phyloP scores from a whole-genome alignment of 257 asterid genomes.

The Henckelia pumila region DNA sequence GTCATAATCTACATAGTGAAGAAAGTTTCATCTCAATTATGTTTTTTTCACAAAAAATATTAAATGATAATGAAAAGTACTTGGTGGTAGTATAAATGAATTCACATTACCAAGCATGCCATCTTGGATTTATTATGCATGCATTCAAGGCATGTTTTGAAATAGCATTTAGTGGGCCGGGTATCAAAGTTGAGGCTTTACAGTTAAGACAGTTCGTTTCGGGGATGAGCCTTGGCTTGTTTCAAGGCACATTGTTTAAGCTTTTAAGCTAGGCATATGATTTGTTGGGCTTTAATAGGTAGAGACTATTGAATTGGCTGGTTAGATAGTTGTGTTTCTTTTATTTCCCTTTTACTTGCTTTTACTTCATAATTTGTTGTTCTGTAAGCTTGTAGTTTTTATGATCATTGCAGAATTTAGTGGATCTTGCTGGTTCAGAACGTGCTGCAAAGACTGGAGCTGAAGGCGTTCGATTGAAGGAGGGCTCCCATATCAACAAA shows the following conservation, averaged over 20 bases:
- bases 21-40: neutral
- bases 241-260: no score
- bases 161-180: neutral
- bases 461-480: conserved; percentile 96
- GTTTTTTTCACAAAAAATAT: no score
- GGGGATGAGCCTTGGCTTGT: neutral
- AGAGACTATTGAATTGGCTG: neutral
- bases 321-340: conserved; percentile 1
- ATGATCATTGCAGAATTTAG: conserved; percentile 60
- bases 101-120: neutral
- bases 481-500: conserved; percentile 97
- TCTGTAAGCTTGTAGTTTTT: conserved; percentile 26
- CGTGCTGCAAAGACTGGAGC: conserved; percentile 99
- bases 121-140: neutral
- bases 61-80: neutral
- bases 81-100: neutral
- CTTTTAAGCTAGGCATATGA: neutral
- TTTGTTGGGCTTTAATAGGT: neutral
- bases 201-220: neutral
- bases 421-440: conserved; percentile 99
- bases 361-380: neutral
- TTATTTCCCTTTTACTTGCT: neutral
- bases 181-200: neutral
- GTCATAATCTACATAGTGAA: neutral
- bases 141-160: neutral